Evolutionary conservation across 257 asterid genomes (phyloP), one percentile per base, ranked within the genome.

Genomic region (Capsicum rhomboideum): DNA sequence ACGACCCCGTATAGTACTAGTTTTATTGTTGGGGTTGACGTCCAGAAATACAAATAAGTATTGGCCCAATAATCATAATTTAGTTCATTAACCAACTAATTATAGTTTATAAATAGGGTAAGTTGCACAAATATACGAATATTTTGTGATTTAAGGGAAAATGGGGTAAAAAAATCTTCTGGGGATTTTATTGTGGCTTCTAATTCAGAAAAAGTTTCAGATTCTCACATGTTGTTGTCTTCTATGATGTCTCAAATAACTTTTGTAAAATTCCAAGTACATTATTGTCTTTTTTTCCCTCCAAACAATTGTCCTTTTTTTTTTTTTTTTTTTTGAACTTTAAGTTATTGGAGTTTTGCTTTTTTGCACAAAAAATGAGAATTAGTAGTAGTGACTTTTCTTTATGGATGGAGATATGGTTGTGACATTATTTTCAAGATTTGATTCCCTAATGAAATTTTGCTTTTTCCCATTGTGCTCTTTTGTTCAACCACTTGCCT

Each of bases 141-240:
- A n/a, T n/a, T n/a, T n/a, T n/a, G n/a, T n/a, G 40, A 34, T 34
- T 34, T 34, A 34, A 34, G 4, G 37, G n/a, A 21, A 44, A 14
- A 72, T 46, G 14, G 40, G 81, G 63, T 50, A 77, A 77, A 44
- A 50, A 49, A 68, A 75, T 77, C 63, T 77, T 77, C 2, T 49
- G 16, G 17, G 81, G 81, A 49, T 75, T 49, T 75, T 75, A 9
- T 61, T 63, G 10, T 28, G 42, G 42, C 42, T 63, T 26, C 42
- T 26, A 75, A 2, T 75, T 49, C 81, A 75, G 61, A 46, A 75
- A 75, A 49, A 12, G 16, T 49, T 75, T 46, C 63, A 75, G 63
- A 23, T 75, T 75, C 63, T 77, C 82, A 77, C 82, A 50, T 77
- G 82, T 50, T 77, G 14, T 26, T 77, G 82, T 77, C 80, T 46